phyloP scores from a whole-genome alignment of 2,329 filamentous ascomycete species.

The Aspergillus pseudotamarii region DNA sequence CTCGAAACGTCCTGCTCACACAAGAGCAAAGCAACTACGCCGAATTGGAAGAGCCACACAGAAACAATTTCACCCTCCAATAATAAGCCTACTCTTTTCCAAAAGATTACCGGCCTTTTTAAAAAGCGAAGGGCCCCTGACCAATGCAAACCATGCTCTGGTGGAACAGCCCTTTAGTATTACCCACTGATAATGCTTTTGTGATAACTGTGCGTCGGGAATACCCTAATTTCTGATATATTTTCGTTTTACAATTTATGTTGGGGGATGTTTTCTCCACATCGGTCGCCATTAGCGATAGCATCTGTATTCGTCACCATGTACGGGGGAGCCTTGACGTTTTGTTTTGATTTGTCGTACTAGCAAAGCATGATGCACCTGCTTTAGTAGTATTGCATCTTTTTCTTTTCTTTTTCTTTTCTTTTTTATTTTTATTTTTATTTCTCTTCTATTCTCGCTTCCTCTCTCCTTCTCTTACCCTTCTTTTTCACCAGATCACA shows the following conservation, averaged over 20 bases:
- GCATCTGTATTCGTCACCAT: neutral
- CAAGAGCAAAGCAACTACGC: neutral
- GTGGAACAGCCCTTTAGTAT: neutral
- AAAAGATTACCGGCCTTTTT: constrained; percentile 10
- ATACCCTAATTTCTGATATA: neutral
- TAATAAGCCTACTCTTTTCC: neutral
- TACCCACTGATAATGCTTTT: neutral
- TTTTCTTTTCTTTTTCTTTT: neutral
- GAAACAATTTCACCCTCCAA: neutral
- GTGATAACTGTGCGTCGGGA: neutral
- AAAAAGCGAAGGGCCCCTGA: constrained; percentile 5
- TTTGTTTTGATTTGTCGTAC: neutral
- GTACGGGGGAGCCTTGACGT: neutral
- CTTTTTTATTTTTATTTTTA: too few relatives aligned
- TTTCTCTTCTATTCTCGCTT: too few relatives aligned
- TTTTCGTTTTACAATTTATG: too few relatives aligned
- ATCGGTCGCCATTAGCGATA: neutral
- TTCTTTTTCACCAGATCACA: neutral
- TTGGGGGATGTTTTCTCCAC: too few relatives aligned
- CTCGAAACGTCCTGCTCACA: constrained; percentile 12
- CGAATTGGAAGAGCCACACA: neutral
- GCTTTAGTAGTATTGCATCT: neutral
- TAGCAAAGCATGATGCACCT: neutral
- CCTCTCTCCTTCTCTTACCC: neutral
- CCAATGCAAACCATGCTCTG: neutral